Conservation (phyloP, 495 filamentous ascomycete genomes). For the Lichina pygmaea region DNA sequence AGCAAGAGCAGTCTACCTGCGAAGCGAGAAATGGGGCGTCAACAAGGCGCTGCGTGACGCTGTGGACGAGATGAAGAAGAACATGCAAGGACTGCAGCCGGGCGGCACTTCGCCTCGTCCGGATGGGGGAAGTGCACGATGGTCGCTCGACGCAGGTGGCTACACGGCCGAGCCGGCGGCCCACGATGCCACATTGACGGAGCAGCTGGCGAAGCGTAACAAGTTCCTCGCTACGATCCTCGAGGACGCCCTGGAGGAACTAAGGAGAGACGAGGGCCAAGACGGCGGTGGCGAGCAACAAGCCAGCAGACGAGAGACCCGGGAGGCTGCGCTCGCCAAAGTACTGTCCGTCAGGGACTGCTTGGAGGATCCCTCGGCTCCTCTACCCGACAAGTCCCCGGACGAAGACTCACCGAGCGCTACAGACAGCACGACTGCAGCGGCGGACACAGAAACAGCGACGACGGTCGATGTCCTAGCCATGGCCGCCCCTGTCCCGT, state of each 20-base stretch:
- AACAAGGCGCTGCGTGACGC: conserved; percentile 79
- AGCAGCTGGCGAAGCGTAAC: conserved; percentile 40
- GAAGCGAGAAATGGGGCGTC: conserved; percentile 66
- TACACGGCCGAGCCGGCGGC: not conserved
- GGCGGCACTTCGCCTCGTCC: not conserved
- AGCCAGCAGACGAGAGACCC: conserved; percentile 12
- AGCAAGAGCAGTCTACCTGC: conserved; percentile 54
- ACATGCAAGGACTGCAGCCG: conserved; percentile 31
- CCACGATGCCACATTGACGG: conserved; percentile 1
- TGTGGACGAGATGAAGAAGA: conserved; percentile 53
- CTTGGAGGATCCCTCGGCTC: conserved; percentile 35
- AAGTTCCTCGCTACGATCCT: conserved; percentile 44
- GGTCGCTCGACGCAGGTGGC: not conserved
- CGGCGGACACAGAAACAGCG: not conserved
- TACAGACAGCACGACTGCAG: not conserved
- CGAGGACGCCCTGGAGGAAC: conserved; percentile 36
- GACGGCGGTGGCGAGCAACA: conserved; percentile 1
- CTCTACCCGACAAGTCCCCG: conserved; percentile 21
- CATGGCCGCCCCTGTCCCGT: not conserved
- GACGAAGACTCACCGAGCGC: conserved; percentile 3
- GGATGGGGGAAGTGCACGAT: conserved; percentile 10
- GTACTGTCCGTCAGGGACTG: conserved; percentile 57
- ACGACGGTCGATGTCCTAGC: not conserved
- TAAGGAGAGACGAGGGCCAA: conserved; percentile 23
- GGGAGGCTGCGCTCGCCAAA: conserved; percentile 41